Evolutionary conservation across 805 yeast species (phyloP).

Genomic region (Candida palmyrensis): DNA sequence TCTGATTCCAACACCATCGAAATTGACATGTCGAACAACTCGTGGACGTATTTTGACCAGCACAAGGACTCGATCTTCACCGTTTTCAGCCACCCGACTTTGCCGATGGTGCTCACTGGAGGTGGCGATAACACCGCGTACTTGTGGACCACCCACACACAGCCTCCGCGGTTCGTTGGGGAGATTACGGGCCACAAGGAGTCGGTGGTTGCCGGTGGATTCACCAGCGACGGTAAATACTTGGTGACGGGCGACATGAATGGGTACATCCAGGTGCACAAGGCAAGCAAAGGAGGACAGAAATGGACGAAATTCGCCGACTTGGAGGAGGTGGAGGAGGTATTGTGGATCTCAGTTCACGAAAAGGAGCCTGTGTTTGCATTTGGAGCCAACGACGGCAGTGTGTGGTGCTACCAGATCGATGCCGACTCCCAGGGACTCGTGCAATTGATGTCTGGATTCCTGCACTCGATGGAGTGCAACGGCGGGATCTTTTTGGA

Average conservation of each 20-base stretch:
- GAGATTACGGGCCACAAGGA: conserved; percentile 80
- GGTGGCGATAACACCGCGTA: conserved; percentile 91
- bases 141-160: conserved; percentile 87
- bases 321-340: conserved; percentile 85
- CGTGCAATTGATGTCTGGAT: conserved; percentile 72
- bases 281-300: conserved; percentile 71
- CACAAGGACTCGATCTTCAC: conserved; percentile 86
- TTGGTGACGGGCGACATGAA: conserved; percentile 92
- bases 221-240: conserved; percentile 76
- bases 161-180: conserved; percentile 76
- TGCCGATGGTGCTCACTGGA: conserved; percentile 87
- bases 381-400: conserved; percentile 87
- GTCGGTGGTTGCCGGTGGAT: conserved; percentile 79
- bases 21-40: conserved; percentile 85
- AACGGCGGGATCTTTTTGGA: conserved; percentile 70
- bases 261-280: conserved; percentile 74
- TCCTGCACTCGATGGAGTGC: conserved; percentile 75
- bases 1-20: conserved; percentile 51
- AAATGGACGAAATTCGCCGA: conserved; percentile 69
- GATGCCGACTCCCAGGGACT: conserved; percentile 42
- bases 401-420: conserved; percentile 88
- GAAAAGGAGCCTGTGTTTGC: conserved; percentile 81
- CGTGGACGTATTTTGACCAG: conserved; percentile 81
- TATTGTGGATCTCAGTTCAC: conserved; percentile 78
- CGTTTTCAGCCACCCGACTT: conserved; percentile 74